Evolutionary conservation across 208 protist species (phyloP).

Genomic region (Wallacemonas sp.): DNA sequence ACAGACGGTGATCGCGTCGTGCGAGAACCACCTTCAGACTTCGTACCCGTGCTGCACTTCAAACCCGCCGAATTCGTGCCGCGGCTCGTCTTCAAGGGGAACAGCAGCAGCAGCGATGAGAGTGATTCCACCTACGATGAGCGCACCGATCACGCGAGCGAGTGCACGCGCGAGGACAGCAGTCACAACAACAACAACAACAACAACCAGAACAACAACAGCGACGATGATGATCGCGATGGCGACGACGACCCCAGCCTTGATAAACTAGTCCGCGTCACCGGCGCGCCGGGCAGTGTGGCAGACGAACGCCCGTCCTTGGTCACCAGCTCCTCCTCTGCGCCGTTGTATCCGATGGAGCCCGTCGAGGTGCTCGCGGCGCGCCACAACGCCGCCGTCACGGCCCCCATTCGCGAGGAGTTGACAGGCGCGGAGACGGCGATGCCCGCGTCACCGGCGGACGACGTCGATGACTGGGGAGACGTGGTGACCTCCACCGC

Average conservation of each 20-base stretch:
- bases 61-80: conserved; percentile 3
- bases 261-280: too few relatives aligned
- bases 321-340: too few relatives aligned
- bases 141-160: background rate
- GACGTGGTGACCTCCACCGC: background rate
- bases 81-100: background rate
- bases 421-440: background rate
- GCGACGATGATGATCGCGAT: too few relatives aligned
- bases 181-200: too few relatives aligned
- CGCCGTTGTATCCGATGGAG: too few relatives aligned
- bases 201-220: too few relatives aligned
- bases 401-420: background rate
- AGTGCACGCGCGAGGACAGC: too few relatives aligned
- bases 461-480: background rate
- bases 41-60: conserved; percentile 11
- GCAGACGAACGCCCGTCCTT: too few relatives aligned
- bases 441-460: too few relatives aligned
- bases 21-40: background rate
- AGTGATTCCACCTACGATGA: background rate
- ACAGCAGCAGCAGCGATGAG: background rate
- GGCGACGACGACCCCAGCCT: too few relatives aligned
- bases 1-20: background rate
- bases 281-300: too few relatives aligned
- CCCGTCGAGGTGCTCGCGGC: background rate
- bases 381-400: background rate